These are phyloP conservation scores for Hygrophorus pudorinus DNA, from an alignment of 768 basidiomycete species.

Conservation along the genomic window DNA sequence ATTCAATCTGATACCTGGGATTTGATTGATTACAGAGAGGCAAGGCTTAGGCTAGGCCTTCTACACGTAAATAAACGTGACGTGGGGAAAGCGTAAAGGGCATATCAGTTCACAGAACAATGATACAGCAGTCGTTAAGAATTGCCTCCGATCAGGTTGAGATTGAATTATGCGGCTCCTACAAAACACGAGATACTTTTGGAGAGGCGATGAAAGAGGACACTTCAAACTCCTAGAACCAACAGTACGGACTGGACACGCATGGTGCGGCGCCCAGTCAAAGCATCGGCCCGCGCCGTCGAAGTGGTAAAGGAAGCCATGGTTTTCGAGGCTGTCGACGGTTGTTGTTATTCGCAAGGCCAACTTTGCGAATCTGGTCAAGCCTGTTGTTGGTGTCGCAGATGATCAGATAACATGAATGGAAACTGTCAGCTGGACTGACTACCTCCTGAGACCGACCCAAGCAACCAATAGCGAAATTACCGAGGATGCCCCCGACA, in stretches of 20 bases:
- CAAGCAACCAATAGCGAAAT: conserved; percentile 54
- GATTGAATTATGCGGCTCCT: background rate
- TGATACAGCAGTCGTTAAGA: too few species aligned
- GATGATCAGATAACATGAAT: conserved; percentile 1
- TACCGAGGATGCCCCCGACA: conserved; percentile 49
- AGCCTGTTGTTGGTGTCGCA: conserved; percentile 22
- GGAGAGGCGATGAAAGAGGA: background rate
- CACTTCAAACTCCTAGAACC: background rate
- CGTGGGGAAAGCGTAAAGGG: background rate
- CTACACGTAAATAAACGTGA: background rate
- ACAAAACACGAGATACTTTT: background rate
- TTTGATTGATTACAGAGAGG: too few species aligned
- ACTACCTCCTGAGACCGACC: conserved; percentile 54
- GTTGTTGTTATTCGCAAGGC: conserved; percentile 27
- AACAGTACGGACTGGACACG: background rate
- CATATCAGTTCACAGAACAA: too few species aligned
- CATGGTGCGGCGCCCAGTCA: too few species aligned
- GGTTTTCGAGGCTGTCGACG: conserved; percentile 17
- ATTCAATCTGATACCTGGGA: too few species aligned
- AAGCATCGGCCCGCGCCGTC: conserved; percentile 30
- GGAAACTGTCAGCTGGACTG: conserved; percentile 1
- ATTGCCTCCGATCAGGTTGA: background rate
- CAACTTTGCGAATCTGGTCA: conserved; percentile 36
- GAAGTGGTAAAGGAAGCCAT: conserved; percentile 41
- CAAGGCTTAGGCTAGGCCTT: too few species aligned